Conservation (phyloP, 345 rosid genomes). For the Euphorbia peplus region DNA sequence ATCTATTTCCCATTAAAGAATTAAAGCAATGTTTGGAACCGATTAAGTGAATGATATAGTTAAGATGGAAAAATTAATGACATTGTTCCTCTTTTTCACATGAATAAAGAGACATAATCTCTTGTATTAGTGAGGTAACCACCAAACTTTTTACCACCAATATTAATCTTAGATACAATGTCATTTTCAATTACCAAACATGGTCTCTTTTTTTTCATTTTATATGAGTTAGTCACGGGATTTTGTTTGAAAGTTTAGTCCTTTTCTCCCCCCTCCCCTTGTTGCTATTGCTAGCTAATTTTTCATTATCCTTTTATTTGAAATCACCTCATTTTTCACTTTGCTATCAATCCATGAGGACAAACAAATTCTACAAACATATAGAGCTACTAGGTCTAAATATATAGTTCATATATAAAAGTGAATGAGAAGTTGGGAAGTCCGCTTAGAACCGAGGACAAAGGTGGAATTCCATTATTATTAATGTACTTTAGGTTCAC, state of each 20-base stretch:
- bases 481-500: too few relatives aligned
- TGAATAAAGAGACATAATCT: slow-evolving; percentile 20
- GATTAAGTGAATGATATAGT: slow-evolving; percentile 8
- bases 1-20: slow-evolving; percentile 12
- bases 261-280: slow-evolving; percentile 6
- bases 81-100: slow-evolving; percentile 7
- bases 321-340: too few relatives aligned
- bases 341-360: too few relatives aligned
- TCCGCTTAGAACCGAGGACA: too few relatives aligned
- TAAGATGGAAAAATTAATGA: slow-evolving; percentile 10
- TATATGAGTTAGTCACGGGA: slow-evolving; percentile 26
- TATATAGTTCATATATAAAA: too few relatives aligned
- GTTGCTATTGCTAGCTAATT: background rate
- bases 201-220: background rate
- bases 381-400: too few relatives aligned
- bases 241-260: slow-evolving; percentile 18
- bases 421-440: too few relatives aligned
- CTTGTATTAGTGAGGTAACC: slow-evolving; percentile 19
- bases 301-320: too few relatives aligned
- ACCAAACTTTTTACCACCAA: slow-evolving; percentile 17
- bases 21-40: slow-evolving; percentile 6
- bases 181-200: slow-evolving; percentile 27
- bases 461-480: too few relatives aligned
- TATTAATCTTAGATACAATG: slow-evolving; percentile 23
- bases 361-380: too few relatives aligned